Evolutionary conservation across 169 alveolate species (phyloP), one percentile per base, ranked within the genome.

Genomic region (Cytauxzoon felis): DNA sequence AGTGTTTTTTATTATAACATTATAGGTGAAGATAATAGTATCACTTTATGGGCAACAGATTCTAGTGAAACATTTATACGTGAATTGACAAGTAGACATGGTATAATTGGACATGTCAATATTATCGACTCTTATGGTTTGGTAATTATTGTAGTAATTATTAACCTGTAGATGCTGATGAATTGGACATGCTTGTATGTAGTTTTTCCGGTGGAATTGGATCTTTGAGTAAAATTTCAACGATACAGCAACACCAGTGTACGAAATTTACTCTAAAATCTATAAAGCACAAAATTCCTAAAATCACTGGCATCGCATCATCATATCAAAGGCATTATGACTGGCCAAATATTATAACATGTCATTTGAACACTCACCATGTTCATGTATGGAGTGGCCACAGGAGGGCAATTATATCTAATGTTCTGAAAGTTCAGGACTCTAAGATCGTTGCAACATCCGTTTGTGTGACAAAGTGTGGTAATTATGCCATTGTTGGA

Each of bases 401-500:
- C 41, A 45, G 64, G 26, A 9, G 53, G 5, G 43, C 54, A n/a
- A 66, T 52, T 42, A 50, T 27, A 23, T 66, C 19, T 48, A 65
- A 49, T 9, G 65, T 60, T 5, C 16, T 80, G 18, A 30, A 48
- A 11, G 81, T 40, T 19, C 68, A 53, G 6, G 61, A 49, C 3
- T 56, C 49, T 41, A 42, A 66, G 23, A 50, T 68, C 32, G 24
- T 60, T 13, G 94, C 94, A 42, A 89, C 91, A 40, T 86, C 96
- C 27, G 84, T 91, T 6, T 84, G 90, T 33, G 90, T 95, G 36
- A 87, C 96, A 23, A 87, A 87, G 16, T 95, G 98, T 65, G 98
- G 98, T 0, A 94, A 95, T 82, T 92, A 91, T 76, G 96, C 93
- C n/a, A 78, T 91, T 57, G 91, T 91, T 43, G 98, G 98, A 16